phyloP scores from a whole-genome alignment of 139 green algal genomes.

The Coelastrella sp. region DNA sequence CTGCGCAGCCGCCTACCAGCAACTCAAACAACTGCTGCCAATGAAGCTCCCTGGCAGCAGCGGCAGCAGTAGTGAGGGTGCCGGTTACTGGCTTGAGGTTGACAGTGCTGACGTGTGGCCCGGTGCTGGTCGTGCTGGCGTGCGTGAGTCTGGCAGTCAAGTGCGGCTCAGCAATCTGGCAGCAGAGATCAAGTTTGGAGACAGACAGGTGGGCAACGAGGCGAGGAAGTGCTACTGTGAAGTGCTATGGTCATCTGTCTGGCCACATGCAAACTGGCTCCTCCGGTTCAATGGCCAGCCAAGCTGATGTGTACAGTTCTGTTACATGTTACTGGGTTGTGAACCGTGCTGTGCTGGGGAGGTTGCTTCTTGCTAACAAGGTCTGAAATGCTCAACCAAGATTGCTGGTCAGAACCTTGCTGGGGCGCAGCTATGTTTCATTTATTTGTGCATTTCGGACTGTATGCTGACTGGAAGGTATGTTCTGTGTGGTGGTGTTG shows the following conservation, averaged over 20 bases:
- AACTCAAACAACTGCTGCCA: slow-evolving; percentile 27
- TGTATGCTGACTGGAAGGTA: too few relatives aligned
- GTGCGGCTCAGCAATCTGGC: slow-evolving; percentile 13
- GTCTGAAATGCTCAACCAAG: too few relatives aligned
- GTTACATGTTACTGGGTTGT: too few relatives aligned
- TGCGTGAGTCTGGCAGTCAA: background rate
- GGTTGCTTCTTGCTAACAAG: too few relatives aligned
- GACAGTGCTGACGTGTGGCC: background rate
- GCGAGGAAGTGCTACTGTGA: background rate
- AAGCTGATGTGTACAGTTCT: too few relatives aligned
- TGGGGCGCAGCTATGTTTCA: too few relatives aligned
- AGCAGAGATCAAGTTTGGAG: slow-evolving; percentile 37
- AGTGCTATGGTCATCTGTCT: background rate
- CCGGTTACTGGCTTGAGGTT: slow-evolving; percentile 9
- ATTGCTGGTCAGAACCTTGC: too few relatives aligned
- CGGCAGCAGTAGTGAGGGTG: slow-evolving; percentile 22
- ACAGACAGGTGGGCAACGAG: slow-evolving; percentile 26
- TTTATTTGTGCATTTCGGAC: too few relatives aligned
- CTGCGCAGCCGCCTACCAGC: slow-evolving; percentile 30
- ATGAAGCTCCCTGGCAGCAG: slow-evolving; percentile 26
- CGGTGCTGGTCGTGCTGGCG: background rate
- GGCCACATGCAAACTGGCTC: too few relatives aligned
- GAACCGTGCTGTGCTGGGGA: too few relatives aligned
- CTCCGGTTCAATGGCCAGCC: too few relatives aligned
- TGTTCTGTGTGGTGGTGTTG: background rate